phyloP scores from a whole-genome alignment of 2,329 filamentous ascomycete genomes.

The Zymoseptoria ardabiliae region DNA sequence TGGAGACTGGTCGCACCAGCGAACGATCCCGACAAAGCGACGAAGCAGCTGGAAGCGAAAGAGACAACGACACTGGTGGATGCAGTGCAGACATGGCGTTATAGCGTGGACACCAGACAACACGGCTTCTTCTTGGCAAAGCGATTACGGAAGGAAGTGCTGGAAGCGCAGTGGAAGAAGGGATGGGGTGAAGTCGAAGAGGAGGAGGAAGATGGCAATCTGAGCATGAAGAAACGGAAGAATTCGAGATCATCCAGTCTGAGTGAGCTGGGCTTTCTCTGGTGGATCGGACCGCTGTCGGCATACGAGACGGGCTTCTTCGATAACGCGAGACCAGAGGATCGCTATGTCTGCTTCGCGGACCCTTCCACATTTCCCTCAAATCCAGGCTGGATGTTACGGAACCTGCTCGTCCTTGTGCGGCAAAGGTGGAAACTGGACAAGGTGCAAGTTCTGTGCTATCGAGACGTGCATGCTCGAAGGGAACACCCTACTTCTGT shows the following conservation, averaged over 20 bases:
- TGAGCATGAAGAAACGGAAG: conserved; percentile 32
- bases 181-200: conserved; percentile 22
- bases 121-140: conserved; percentile 96
- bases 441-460: conserved; percentile 79
- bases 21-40: conserved; percentile 28
- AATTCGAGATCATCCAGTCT: conserved; percentile 44
- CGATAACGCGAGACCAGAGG: conserved; percentile 58
- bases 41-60: conserved; percentile 50
- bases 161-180: conserved; percentile 30
- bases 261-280: conserved; percentile 59
- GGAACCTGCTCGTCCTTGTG: conserved; percentile 80
- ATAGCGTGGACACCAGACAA: conserved; percentile 71
- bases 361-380: conserved; percentile 86
- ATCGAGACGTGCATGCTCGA: conserved; percentile 71
- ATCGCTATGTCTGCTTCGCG: conserved; percentile 78
- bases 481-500: conserved; percentile 77
- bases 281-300: conserved; percentile 69
- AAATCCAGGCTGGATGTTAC: conserved; percentile 85
- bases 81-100: conserved; percentile 78
- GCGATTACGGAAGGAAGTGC: conserved; percentile 45
- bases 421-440: conserved; percentile 71
- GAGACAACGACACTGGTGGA: conserved; percentile 79
- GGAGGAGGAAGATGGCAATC: conserved; percentile 26
- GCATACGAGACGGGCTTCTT: conserved; percentile 87
- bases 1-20: conserved; percentile 57